Evolutionary conservation across 164 flowering plant genomes (phyloP).

Genomic region (Stephania cephalantha): DNA sequence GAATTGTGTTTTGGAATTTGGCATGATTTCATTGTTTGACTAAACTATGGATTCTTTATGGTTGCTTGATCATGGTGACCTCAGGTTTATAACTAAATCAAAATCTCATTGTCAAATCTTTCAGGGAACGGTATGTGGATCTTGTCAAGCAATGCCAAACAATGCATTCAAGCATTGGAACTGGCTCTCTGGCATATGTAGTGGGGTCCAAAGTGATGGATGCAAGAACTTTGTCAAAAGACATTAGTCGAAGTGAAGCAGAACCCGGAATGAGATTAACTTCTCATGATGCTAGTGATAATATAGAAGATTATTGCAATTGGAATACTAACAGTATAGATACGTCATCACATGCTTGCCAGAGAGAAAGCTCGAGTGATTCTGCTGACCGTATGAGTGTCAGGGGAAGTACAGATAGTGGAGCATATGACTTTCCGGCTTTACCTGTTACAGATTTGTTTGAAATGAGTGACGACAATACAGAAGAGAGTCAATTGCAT

Average conservation of each 20-base stretch:
- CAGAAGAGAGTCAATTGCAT: slow-evolving; percentile 17
- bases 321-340: slow-evolving; percentile 35
- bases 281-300: slow-evolving; percentile 31
- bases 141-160: slow-evolving; percentile 64
- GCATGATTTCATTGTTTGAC: not conserved
- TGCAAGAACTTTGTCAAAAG: slow-evolving; percentile 54
- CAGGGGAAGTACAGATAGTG: slow-evolving; percentile 46
- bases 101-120: slow-evolving; percentile 4
- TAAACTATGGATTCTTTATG: not conserved
- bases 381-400: slow-evolving; percentile 48
- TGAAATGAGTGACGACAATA: slow-evolving; percentile 30
- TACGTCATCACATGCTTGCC: slow-evolving; percentile 27
- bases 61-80: not conserved
- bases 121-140: slow-evolving; percentile 69
- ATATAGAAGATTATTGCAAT: slow-evolving; percentile 22
- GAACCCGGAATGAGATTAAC: slow-evolving; percentile 26
- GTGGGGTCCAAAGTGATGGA: slow-evolving; percentile 94
- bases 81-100: not conserved
- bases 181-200: slow-evolving; percentile 76
- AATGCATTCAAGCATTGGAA: slow-evolving; percentile 86
- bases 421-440: slow-evolving; percentile 53
- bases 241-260: slow-evolving; percentile 33
- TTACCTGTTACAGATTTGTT: slow-evolving; percentile 72
- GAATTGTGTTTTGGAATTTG: not conserved
- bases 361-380: slow-evolving; percentile 46